phyloP scores from a whole-genome alignment of 163 green algal genomes.

The Scenedesmus sp. region DNA sequence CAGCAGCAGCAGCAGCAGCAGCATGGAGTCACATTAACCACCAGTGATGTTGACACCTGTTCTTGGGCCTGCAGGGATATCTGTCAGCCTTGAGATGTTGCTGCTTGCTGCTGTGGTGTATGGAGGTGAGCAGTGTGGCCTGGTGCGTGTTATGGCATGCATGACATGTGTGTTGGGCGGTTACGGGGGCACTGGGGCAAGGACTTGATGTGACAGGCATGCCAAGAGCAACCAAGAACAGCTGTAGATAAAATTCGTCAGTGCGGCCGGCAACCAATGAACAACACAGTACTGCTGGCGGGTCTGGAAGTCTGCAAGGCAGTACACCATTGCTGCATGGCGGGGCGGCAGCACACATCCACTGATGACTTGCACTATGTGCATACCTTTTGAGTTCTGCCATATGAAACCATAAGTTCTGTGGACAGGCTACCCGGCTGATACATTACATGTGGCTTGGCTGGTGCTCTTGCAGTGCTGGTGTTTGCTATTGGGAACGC shows the following conservation, averaged over 20 bases:
- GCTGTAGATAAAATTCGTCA: no score
- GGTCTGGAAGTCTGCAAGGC: not conserved
- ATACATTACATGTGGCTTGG: not conserved
- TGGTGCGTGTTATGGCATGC: not conserved
- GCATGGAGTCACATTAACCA: not conserved
- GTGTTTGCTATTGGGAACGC: constrained; percentile 41
- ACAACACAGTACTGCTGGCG: not conserved
- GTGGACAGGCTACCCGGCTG: no score
- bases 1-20: not conserved
- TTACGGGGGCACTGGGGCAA: no score
- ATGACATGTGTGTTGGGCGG: not conserved
- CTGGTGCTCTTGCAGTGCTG: constrained; percentile 35
- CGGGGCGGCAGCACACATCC: not conserved
- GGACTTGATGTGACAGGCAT: not conserved
- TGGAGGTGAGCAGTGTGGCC: constrained; percentile 28
- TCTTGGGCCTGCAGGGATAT: constrained; percentile 15
- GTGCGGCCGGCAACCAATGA: no score
- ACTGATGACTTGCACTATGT: no score
- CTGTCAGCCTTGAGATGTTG: constrained; percentile 37
- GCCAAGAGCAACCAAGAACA: no score
- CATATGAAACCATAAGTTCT: no score
- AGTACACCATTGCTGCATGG: not conserved
- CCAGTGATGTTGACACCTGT: not conserved
- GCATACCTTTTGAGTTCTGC: no score
- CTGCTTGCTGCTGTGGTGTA: constrained; percentile 51